Evolutionary conservation across 768 basidiomycete species (phyloP).

Genomic region (Leccinum fibrillosum): DNA sequence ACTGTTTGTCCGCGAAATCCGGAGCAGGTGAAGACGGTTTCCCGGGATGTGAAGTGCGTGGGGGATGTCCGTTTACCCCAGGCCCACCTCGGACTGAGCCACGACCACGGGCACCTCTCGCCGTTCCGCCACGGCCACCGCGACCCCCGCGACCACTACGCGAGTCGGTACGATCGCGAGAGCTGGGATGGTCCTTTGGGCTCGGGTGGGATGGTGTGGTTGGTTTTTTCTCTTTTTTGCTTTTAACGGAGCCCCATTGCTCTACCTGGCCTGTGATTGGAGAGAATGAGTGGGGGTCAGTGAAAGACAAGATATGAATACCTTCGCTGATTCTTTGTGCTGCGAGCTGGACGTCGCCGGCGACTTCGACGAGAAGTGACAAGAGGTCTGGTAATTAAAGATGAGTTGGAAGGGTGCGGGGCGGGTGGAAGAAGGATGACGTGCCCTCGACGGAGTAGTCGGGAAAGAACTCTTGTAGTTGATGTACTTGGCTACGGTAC

Average conservation of each 20-base stretch:
- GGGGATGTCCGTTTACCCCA: slow-evolving; percentile 33
- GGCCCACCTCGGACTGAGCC: slow-evolving; percentile 38
- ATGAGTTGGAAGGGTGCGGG: slow-evolving; percentile 21
- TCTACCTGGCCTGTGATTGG: slow-evolving; percentile 57
- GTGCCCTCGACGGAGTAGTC: slow-evolving; percentile 67
- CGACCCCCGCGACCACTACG: slow-evolving; percentile 63
- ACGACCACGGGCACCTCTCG: slow-evolving; percentile 42
- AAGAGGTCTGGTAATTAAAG: slow-evolving; percentile 49
- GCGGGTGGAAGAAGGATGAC: slow-evolving; percentile 15
- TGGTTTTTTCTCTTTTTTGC: slow-evolving; percentile 84
- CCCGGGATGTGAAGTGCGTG: slow-evolving; percentile 23
- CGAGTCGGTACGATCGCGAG: slow-evolving; percentile 36
- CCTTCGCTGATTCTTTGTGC: slow-evolving; percentile 77
- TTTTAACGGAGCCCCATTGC: slow-evolving; percentile 81
- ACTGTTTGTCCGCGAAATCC: slow-evolving; percentile 28
- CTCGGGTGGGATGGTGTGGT: slow-evolving; percentile 36
- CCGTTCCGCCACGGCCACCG: slow-evolving; percentile 57
- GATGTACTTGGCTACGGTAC: slow-evolving; percentile 51
- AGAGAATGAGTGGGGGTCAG: slow-evolving; percentile 9
- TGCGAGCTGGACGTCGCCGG: slow-evolving; percentile 67
- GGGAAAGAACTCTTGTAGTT: slow-evolving; percentile 72
- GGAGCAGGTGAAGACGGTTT: slow-evolving; percentile 33
- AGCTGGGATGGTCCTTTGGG: slow-evolving; percentile 44
- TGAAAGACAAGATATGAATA: slow-evolving; percentile 18
- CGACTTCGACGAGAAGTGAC: slow-evolving; percentile 62